Evolutionary conservation across 108 stramenopile species (phyloP).

Genomic region (Cyclotella cryptica): DNA sequence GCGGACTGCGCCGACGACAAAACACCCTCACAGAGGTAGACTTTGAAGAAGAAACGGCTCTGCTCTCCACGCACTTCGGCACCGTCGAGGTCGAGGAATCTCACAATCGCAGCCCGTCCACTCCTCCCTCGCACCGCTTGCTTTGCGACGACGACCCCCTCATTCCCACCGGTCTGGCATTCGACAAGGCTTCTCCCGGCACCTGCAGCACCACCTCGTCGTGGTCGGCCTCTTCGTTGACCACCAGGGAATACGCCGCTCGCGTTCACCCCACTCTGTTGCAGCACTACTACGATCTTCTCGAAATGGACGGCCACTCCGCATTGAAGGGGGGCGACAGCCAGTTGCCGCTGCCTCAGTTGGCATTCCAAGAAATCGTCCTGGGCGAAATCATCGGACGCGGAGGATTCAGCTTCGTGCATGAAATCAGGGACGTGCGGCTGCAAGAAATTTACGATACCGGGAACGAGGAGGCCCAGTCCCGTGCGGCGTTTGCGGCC

Average conservation of each 20-base stretch:
- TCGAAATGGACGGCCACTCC: constrained; percentile 5
- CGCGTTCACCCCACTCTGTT: constrained; percentile 31
- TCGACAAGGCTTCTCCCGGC: constrained; percentile 8
- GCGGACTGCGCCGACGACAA: constrained; percentile 16
- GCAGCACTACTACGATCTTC: constrained; percentile 43
- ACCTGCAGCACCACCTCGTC: constrained; percentile 17
- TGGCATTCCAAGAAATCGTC: constrained; percentile 64
- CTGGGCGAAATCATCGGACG: constrained; percentile 74
- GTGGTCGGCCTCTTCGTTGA: background rate
- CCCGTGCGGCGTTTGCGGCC: constrained; percentile 60
- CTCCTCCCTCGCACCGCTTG: background rate
- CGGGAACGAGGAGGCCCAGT: constrained; percentile 56
- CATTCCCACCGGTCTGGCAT: background rate
- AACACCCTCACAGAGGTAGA: constrained; percentile 18
- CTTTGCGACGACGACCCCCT: constrained; percentile 1
- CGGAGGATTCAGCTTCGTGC: constrained; percentile 82
- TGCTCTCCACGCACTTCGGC: constrained; percentile 2
- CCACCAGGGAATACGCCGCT: constrained; percentile 22
- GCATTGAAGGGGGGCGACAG: background rate
- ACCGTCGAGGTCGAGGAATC: background rate
- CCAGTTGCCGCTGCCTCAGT: constrained; percentile 22
- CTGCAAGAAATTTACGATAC: constrained; percentile 80
- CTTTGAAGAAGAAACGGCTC: background rate
- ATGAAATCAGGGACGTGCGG: constrained; percentile 65
- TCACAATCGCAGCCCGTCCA: background rate